Conservation (phyloP, 2,329 filamentous ascomycete genomes). For the Xylaria multiplex region DNA sequence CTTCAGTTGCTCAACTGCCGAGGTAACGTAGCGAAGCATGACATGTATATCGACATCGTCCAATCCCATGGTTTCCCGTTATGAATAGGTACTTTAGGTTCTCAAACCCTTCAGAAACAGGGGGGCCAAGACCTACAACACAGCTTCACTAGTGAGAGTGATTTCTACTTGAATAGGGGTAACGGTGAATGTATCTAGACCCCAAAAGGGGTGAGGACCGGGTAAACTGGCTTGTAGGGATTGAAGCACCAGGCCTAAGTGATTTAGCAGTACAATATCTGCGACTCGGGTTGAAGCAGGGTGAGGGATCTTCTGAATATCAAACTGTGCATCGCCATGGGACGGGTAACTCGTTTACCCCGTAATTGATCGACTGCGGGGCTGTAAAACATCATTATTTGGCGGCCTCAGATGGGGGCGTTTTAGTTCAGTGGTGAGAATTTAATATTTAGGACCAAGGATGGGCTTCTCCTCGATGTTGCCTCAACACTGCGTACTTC, state of each 20-base stretch:
- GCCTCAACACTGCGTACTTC: neutral
- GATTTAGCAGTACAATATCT: constrained; percentile 13
- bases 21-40: constrained; percentile 8
- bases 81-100: constrained; percentile 12
- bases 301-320: constrained; percentile 26
- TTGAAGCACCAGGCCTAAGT: neutral
- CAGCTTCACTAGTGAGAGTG: constrained; percentile 15
- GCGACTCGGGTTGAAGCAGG: constrained; percentile 30
- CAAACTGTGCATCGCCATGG: constrained; percentile 24
- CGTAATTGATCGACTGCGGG: constrained; percentile 7
- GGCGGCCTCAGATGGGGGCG: neutral
- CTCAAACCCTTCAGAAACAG: constrained; percentile 39
- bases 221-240: constrained; percentile 10
- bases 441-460: neutral
- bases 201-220: constrained; percentile 2
- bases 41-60: constrained; percentile 19
- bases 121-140: constrained; percentile 15
- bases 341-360: neutral
- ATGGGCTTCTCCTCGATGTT: neutral
- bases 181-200: neutral
- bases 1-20: constrained; percentile 4
- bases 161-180: constrained; percentile 16
- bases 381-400: neutral
- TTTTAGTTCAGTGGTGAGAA: neutral
- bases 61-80: constrained; percentile 21